These are phyloP conservation scores for Globisporangium acanthophoron DNA, from an alignment of 352 stramenopile species.

Conservation along the genomic window DNA sequence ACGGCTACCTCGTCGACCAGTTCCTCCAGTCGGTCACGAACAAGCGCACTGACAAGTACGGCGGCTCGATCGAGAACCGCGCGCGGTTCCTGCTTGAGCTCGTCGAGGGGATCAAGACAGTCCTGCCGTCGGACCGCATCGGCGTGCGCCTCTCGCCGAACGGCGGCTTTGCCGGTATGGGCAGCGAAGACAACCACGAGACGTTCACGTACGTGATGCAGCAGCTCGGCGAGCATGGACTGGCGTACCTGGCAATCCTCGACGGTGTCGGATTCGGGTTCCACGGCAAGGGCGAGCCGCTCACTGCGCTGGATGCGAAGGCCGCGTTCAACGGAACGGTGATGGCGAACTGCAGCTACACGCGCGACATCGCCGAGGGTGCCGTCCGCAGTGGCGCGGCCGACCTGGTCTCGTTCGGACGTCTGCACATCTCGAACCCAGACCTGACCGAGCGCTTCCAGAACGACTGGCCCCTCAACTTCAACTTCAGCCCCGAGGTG, in stretches of 20 bases:
- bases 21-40: constrained; percentile 62
- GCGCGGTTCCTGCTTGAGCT: constrained; percentile 59
- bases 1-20: constrained; percentile 84
- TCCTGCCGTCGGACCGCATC: constrained; percentile 24
- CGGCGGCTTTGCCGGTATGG: constrained; percentile 36
- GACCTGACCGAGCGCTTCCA: constrained; percentile 58
- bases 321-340: constrained; percentile 48
- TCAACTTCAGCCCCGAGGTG: constrained; percentile 24
- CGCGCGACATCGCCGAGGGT: constrained; percentile 32
- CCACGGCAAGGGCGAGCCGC: constrained; percentile 13
- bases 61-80: constrained; percentile 62
- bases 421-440: constrained; percentile 73
- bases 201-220: constrained; percentile 36
- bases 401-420: constrained; percentile 62
- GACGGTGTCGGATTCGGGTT: constrained; percentile 43
- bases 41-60: constrained; percentile 58
- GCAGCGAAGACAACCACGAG: constrained; percentile 25
- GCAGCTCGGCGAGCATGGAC: constrained; percentile 51
- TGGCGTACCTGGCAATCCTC: constrained; percentile 58
- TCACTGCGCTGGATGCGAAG: constrained; percentile 16
- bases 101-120: constrained; percentile 37
- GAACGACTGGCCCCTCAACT: constrained; percentile 12
- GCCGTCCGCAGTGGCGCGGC: constrained; percentile 46
- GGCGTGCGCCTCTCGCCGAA: constrained; percentile 45
- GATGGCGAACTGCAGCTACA: constrained; percentile 53